Percentiles rank a stretch among this genome's conserved stretches.
phyloP scores from a whole-genome alignment of 441 rosid species.

The Populus hybrid region DNA sequence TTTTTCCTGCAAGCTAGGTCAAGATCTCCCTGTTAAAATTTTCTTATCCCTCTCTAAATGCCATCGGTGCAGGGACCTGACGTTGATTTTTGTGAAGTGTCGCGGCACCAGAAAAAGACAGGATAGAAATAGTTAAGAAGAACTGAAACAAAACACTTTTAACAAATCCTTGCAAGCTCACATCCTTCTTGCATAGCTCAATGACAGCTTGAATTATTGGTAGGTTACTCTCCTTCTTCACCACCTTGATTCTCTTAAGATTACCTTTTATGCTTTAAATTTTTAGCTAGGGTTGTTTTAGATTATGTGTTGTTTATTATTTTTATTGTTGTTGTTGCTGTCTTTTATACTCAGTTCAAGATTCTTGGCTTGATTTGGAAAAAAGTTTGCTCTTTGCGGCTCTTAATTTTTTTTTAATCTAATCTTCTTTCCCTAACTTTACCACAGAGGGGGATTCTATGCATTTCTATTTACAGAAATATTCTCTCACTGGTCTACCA shows the following conservation, averaged over 20 bases:
- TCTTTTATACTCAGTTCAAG: background rate
- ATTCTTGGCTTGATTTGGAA: slow-evolving; percentile 8
- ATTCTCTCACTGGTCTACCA: background rate
- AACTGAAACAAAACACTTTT: background rate
- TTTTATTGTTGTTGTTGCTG: background rate
- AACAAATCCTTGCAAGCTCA: background rate
- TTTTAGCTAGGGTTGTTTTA: slow-evolving; percentile 23
- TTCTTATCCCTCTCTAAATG: background rate
- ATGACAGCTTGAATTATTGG: background rate
- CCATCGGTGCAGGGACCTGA: background rate
- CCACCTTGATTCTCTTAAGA: background rate
- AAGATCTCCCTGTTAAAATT: background rate
- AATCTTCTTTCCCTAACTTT: background rate
- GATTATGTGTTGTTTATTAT: background rate
- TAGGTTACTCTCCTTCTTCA: background rate
- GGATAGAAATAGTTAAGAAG: background rate
- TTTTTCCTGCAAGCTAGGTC: background rate
- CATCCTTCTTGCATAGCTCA: background rate
- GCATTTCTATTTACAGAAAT: slow-evolving; percentile 7
- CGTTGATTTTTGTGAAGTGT: background rate
- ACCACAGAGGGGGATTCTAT: background rate
- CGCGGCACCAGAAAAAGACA: background rate
- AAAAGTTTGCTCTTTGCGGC: background rate
- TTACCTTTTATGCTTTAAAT: background rate
- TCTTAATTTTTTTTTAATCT: background rate